Conservation (phyloP, 2,329 filamentous ascomycete species). For the Fusarium albidum region DNA sequence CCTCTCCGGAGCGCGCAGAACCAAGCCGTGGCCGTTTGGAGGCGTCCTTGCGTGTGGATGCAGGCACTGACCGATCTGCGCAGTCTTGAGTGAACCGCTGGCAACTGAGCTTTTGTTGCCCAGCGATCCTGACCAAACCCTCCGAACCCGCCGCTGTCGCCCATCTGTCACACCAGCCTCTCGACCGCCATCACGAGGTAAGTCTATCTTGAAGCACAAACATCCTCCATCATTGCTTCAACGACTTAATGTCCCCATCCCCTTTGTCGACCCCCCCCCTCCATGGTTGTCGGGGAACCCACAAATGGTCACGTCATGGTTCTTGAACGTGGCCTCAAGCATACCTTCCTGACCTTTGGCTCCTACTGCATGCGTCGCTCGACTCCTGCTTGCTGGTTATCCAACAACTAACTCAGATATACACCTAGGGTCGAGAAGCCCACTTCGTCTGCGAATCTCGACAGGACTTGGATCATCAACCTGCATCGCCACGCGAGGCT, state of each 20-base stretch:
- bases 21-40: slow-evolving; percentile 19
- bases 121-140: slow-evolving; percentile 21
- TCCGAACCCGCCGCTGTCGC: slow-evolving; percentile 18
- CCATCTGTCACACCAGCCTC: slow-evolving; percentile 28
- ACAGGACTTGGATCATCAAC: slow-evolving; percentile 20
- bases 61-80: slow-evolving; percentile 29
- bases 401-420: slow-evolving; percentile 15
- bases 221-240: slow-evolving; percentile 3
- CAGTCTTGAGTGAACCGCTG: slow-evolving; percentile 33
- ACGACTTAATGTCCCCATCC: slow-evolving; percentile 7
- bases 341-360: slow-evolving; percentile 13
- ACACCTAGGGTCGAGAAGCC: slow-evolving; percentile 21
- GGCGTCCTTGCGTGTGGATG: slow-evolving; percentile 27
- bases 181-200: slow-evolving; percentile 26
- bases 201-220: slow-evolving; percentile 21
- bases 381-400: background rate
- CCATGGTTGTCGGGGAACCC: slow-evolving; percentile 25
- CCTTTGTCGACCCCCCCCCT: slow-evolving; percentile 18
- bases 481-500: slow-evolving; percentile 27
- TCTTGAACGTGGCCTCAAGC: slow-evolving; percentile 31
- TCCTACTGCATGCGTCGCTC: background rate
- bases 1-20: slow-evolving; percentile 5
- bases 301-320: slow-evolving; percentile 36
- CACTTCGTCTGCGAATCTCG: slow-evolving; percentile 24
- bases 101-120: slow-evolving; percentile 28